phyloP scores from a whole-genome alignment of 805 yeast species.

The Spathaspora boniae region DNA sequence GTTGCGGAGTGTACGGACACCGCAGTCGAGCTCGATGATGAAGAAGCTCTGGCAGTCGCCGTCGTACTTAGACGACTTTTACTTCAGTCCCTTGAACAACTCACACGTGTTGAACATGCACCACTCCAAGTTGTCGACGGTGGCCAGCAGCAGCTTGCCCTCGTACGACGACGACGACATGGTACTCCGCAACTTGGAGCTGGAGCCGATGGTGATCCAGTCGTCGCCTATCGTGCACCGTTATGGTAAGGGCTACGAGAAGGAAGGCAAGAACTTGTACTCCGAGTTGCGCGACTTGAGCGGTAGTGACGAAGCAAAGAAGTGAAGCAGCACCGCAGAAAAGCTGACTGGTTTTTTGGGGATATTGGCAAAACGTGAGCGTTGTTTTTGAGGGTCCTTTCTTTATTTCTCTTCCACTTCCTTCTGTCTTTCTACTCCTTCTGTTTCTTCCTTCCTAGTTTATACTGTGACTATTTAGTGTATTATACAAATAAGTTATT shows the following conservation, averaged over 20 bases:
- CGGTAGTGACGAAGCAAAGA: no score
- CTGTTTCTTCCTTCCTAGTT: background rate
- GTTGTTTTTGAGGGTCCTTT: background rate
- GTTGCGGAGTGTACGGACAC: slow-evolving; percentile 32
- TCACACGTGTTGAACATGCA: slow-evolving; percentile 1
- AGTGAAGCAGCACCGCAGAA: slow-evolving; percentile 5
- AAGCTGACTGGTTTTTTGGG: background rate
- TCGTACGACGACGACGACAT: slow-evolving; percentile 46
- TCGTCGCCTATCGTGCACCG: slow-evolving; percentile 9
- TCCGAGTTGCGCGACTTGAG: slow-evolving; percentile 7
- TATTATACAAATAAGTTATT: background rate
- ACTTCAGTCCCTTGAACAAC: slow-evolving; percentile 41
- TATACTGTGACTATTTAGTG: background rate
- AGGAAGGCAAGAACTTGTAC: slow-evolving; percentile 10
- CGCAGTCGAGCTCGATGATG: slow-evolving; percentile 42
- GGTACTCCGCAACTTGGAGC: slow-evolving; percentile 39
- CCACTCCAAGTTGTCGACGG: slow-evolving; percentile 16
- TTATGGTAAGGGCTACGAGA: background rate
- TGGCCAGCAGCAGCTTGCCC: slow-evolving; percentile 19
- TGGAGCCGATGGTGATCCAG: slow-evolving; percentile 14
- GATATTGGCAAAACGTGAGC: background rate
- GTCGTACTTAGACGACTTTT: slow-evolving; percentile 62
- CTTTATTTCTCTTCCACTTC: no score
- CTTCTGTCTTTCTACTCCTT: background rate
- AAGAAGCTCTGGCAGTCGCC: slow-evolving; percentile 65